phyloP scores from a whole-genome alignment of 2,329 filamentous ascomycete genomes.

The Didymella sp. region DNA sequence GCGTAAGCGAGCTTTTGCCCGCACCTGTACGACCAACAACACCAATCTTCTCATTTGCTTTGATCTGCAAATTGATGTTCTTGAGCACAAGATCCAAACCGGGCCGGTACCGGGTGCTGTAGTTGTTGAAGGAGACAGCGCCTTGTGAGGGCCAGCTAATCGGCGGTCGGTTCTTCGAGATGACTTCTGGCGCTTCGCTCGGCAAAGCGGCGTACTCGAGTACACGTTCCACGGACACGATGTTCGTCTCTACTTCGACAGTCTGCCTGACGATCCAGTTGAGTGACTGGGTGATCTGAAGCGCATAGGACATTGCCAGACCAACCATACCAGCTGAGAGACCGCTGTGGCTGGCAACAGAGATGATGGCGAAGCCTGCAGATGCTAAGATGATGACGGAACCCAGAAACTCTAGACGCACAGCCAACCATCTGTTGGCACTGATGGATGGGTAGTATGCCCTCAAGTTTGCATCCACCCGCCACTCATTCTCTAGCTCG shows the following conservation, averaged over 20 bases:
- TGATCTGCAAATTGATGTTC: slow-evolving; percentile 90
- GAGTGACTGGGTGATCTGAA: slow-evolving; percentile 95
- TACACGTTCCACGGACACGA: slow-evolving; percentile 96
- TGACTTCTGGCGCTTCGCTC: slow-evolving; percentile 92
- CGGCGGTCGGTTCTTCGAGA: slow-evolving; percentile 83
- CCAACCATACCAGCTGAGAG: slow-evolving; percentile 81
- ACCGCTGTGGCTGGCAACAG: slow-evolving; percentile 71
- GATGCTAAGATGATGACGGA: slow-evolving; percentile 90
- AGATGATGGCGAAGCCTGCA: slow-evolving; percentile 80
- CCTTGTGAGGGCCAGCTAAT: slow-evolving; percentile 92
- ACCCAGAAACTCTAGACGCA: slow-evolving; percentile 93
- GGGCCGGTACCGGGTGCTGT: slow-evolving; percentile 89
- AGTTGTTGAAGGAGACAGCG: slow-evolving; percentile 88
- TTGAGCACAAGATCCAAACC: slow-evolving; percentile 92
- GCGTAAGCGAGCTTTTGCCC: slow-evolving; percentile 91
- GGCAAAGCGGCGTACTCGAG: slow-evolving; percentile 92
- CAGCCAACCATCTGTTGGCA: slow-evolving; percentile 87
- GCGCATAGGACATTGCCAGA: slow-evolving; percentile 93
- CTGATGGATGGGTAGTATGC: slow-evolving; percentile 97
- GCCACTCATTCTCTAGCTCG: slow-evolving; percentile 93
- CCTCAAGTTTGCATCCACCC: slow-evolving; percentile 90
- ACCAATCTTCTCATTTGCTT: slow-evolving; percentile 96
- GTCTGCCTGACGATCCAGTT: slow-evolving; percentile 99
- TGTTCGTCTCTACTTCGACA: slow-evolving; percentile 99
- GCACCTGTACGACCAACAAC: slow-evolving; percentile 96